Evolutionary conservation across 2,329 filamentous ascomycete genomes (phyloP), one percentile per base, ranked within the genome.

Genomic region (Exophiala dermatitidis): DNA sequence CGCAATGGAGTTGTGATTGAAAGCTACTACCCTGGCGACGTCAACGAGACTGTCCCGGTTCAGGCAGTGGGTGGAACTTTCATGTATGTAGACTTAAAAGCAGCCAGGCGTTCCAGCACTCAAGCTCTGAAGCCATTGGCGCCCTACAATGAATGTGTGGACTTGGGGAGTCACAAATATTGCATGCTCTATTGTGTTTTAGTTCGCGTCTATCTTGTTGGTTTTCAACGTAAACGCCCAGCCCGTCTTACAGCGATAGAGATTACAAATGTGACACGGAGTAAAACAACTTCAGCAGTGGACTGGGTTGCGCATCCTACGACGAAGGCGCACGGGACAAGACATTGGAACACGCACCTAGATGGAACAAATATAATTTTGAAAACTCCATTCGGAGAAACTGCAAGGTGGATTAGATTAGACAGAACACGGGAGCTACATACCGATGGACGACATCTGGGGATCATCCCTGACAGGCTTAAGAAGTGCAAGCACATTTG

Each of bases 271-370:
- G 19, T 19, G 19, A 19, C 19, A 19, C 19, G 19, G 19, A 19
- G 19, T 19, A 19, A 19, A 19, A 19, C 19, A 19, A 19, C 19
- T 19, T 19, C 19, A 19, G 19, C 19, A 19, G 19, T 19, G 19
- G 19, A 19, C 19, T 19, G 19, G 19, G 19, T 19, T 19, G 19
- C 19, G 19, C 19, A 19, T 19, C 19, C 19, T 19, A 19, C 19
- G 19, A 19, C 9, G 37, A 5, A 41, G 4, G 29, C n/a, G 32
- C 4, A 45, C 29, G 40, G 30, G 37, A 36, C 41, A n/a, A 47
- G 10, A 42, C 37, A 36, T 26, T 42, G 34, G 33, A 26, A 43
- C 31, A 56, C 54, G 52, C 38, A 56, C 50, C 54, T 56, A 31
- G 29, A 29, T 12, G 29, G 31, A 10, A 28, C 40, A 52, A 43